These are phyloP conservation scores for Exophiala mesophila DNA, from an alignment of 2,329 filamentous ascomycete species.

Conservation along the genomic window DNA sequence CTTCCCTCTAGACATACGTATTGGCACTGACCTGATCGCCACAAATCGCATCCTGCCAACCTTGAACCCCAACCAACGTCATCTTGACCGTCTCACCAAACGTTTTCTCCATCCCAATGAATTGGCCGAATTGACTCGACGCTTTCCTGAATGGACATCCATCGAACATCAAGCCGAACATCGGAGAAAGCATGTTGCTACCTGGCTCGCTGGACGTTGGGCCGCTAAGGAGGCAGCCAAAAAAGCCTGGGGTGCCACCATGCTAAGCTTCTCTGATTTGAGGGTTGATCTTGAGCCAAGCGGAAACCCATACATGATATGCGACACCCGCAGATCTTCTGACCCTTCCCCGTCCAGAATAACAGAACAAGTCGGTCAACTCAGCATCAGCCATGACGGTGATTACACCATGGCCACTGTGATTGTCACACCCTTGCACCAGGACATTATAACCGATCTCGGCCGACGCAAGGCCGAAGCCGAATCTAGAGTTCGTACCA, in stretches of 20 bases:
- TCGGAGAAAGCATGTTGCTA: slow-evolving; percentile 7
- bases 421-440: slow-evolving; percentile 30
- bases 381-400: slow-evolving; percentile 85
- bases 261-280: slow-evolving; percentile 60
- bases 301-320: slow-evolving; percentile 17
- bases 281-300: slow-evolving; percentile 31
- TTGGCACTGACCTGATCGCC: slow-evolving; percentile 76
- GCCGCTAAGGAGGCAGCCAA: slow-evolving; percentile 72
- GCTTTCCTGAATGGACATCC: slow-evolving; percentile 27
- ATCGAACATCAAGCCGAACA: slow-evolving; percentile 7
- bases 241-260: slow-evolving; percentile 62
- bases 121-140: slow-evolving; percentile 34
- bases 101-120: slow-evolving; percentile 40
- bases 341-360: slow-evolving; percentile 12
- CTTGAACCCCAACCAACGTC: slow-evolving; percentile 36
- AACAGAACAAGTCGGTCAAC: slow-evolving; percentile 53
- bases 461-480: slow-evolving; percentile 9
- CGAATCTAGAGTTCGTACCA: slow-evolving; percentile 10
- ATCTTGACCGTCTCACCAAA: slow-evolving; percentile 34
- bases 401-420: slow-evolving; percentile 62
- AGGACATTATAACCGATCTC: slow-evolving; percentile 18
- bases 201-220: slow-evolving; percentile 50
- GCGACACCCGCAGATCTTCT: slow-evolving; percentile 25
- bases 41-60: slow-evolving; percentile 61
- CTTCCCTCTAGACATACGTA: slow-evolving; percentile 62